Percentiles rank a stretch among this genome's conserved stretches.
phyloP scores from a whole-genome alignment of 345 rosid genomes.

The Ceriops zippeliana region DNA sequence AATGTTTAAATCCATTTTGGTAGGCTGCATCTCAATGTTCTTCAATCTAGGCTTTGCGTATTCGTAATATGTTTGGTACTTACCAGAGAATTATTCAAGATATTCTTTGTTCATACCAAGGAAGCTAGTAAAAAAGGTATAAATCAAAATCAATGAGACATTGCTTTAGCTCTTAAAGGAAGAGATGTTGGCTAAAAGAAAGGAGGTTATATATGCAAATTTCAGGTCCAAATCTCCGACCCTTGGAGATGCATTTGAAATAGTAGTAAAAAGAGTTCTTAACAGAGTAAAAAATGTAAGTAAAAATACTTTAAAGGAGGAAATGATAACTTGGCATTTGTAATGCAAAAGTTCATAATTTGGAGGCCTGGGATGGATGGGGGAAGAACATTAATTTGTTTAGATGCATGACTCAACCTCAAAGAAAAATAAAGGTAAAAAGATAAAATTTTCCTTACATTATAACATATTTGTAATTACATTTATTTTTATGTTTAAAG shows the following conservation, averaged over 20 bases:
- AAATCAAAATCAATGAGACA: conserved; percentile 1
- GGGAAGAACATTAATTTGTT: background rate
- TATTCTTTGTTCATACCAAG: conserved; percentile 22
- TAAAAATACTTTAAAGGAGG: background rate
- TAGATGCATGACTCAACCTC: too few species aligned
- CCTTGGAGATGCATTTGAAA: conserved; percentile 24
- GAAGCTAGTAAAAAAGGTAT: conserved; percentile 9
- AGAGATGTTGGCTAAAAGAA: background rate
- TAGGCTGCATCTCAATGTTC: conserved; percentile 25
- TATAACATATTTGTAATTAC: too few species aligned
- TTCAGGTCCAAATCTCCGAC: conserved; percentile 6
- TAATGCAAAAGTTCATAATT: background rate
- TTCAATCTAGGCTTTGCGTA: conserved; percentile 25
- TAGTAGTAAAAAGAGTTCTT: conserved; percentile 3
- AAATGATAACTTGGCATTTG: conserved; percentile 7
- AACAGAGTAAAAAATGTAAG: conserved; percentile 6
- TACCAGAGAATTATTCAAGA: conserved; percentile 9
- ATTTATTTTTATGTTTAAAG: too few species aligned
- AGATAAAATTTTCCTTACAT: too few species aligned
- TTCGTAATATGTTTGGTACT: conserved; percentile 17
- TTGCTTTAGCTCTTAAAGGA: background rate
- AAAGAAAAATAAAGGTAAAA: too few species aligned
- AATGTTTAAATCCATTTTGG: conserved; percentile 14
- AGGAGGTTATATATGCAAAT: conserved; percentile 20
- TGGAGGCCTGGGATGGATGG: background rate